Base-by-base conservation (phyloP, 2,329 filamentous ascomycete genomes). In the Diatrype stigma region DNA sequence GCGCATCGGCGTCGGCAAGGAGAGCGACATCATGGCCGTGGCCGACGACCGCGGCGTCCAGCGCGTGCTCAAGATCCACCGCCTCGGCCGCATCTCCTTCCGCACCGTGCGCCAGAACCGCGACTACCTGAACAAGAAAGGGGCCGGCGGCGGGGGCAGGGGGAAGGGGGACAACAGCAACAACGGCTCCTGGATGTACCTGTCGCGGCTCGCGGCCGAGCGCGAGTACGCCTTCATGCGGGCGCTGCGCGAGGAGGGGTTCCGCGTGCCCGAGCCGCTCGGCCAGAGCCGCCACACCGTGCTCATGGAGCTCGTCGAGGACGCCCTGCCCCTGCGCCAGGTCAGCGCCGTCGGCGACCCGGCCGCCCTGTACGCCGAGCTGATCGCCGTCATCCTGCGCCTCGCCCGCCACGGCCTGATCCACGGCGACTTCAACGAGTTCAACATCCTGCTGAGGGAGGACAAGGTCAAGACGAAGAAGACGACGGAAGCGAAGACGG, bases 341-440 rank as follows among this genome's bases (percentile, higher is more conserved):
- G 90, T 99, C 54, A 82, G 90, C 11, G 80, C 80, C 23, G 86
- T 99, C 2, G 87, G 90, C 30, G 82, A 96, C 59, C 90, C 93
- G 0, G 89, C 90, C 2, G 74, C 74, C n/a, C 78, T 99, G 6
- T 99, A 99, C 67, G 86, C 85, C n/a, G 90, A 97, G 54, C 76
- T 99, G 32, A 95, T 99, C 64, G 80, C 84, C 40, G 81, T 96
- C 60, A 90, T 99, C 50, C 75, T 99, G 42, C 82, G 85, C 26
- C 78, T 99, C 38, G 93, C 94, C 6, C 84, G 84, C 55, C 85
- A 92, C 60, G 94, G 94, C 6, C 75, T 99, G 45, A 99, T 99
- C 55, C 94, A 99, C 67, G 94, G 94, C 55, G 94, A 99, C 68
- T 99, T 95, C 75, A 99, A 99, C 74, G 95, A 99, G 70, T 99